phyloP scores from a whole-genome alignment of 208 protist genomes.

The Naegleria fowleri region DNA sequence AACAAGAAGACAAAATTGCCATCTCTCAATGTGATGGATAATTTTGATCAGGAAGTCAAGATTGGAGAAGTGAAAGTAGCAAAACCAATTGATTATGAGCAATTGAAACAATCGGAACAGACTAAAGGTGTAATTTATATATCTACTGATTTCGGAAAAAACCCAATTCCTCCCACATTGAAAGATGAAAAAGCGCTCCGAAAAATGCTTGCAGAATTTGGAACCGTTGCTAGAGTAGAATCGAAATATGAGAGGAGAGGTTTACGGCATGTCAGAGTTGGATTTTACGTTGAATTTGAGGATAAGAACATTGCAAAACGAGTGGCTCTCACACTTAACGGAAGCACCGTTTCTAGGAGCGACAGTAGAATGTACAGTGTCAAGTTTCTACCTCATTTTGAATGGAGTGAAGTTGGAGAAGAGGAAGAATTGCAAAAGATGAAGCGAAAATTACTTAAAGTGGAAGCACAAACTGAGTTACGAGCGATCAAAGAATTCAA shows the following conservation, averaged over 20 bases:
- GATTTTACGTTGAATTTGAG: constrained; percentile 1
- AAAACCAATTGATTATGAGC: neutral
- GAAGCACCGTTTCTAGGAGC: neutral
- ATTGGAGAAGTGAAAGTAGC: neutral
- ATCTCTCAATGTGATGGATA: neutral
- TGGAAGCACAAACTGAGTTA: constrained; percentile 11
- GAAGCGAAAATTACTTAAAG: neutral
- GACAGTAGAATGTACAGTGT: neutral
- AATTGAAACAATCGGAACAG: neutral
- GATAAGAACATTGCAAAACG: constrained; percentile 14
- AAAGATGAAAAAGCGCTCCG: neutral
- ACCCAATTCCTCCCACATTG: neutral
- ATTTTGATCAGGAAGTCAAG: neutral
- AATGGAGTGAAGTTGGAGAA: neutral
- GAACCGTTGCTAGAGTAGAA: neutral
- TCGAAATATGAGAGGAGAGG: neutral
- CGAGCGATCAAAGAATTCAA: neutral
- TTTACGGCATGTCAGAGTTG: neutral
- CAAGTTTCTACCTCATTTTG: neutral
- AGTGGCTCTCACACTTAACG: neutral
- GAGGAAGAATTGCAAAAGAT: neutral
- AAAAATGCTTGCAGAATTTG: neutral
- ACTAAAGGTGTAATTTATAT: neutral
- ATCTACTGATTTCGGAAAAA: neutral
- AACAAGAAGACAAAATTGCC: neutral